Percentiles rank a stretch among this genome's conserved stretches.
Evolutionary conservation across 495 filamentous ascomycete species (phyloP).

Genomic region (Xylaria nigripes): DNA sequence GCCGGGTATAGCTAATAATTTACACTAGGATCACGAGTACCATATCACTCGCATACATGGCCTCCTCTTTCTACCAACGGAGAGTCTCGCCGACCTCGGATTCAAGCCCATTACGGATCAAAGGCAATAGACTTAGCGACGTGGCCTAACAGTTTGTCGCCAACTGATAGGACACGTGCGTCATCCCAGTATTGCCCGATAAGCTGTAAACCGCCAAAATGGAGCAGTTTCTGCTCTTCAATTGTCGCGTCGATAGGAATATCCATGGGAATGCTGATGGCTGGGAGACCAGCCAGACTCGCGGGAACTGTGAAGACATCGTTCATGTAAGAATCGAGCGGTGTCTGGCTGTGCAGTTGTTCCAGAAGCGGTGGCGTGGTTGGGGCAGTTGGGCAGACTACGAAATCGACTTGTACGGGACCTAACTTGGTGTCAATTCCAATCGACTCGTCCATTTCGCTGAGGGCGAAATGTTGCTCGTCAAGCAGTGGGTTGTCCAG

Average conservation of each 20-base stretch:
- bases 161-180: conserved; percentile 50
- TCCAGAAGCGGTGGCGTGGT: conserved; percentile 61
- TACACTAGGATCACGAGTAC: neutral
- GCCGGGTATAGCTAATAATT: conserved; percentile 5
- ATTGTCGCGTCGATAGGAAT: conserved; percentile 24
- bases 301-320: conserved; percentile 96
- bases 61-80: neutral
- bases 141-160: conserved; percentile 26
- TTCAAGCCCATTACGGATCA: neutral
- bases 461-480: conserved; percentile 37
- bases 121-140: conserved; percentile 3
- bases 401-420: conserved; percentile 62
- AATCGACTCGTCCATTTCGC: conserved; percentile 35
- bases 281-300: conserved; percentile 84
- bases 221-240: conserved; percentile 17
- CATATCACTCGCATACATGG: neutral
- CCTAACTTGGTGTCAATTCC: conserved; percentile 37
- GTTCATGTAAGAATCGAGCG: conserved; percentile 60
- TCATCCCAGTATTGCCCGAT: conserved; percentile 92
- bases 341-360: conserved; percentile 34
- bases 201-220: conserved; percentile 69
- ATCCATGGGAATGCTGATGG: conserved; percentile 70
- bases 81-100: neutral
- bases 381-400: conserved; percentile 83
- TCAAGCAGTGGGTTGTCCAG: conserved; percentile 56